Evolutionary conservation across 1,139 yeast species (phyloP).

Genomic region (Lodderomyces theae): DNA sequence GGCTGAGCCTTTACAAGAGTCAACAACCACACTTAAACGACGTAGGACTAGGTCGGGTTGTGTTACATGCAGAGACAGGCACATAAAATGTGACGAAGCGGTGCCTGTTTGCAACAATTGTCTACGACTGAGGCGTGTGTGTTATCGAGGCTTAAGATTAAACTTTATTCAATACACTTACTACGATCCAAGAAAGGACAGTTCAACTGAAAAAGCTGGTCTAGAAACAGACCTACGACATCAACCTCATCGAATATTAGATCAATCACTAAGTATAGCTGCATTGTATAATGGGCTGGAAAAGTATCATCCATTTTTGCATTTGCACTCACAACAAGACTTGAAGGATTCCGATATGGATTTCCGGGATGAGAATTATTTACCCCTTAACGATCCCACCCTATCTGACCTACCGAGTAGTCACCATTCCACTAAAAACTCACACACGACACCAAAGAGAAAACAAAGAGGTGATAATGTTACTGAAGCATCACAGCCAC

Average conservation of each 20-base stretch:
- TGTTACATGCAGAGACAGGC: constrained; percentile 47
- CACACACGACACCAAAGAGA: too few species aligned
- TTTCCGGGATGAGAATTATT: constrained; percentile 28
- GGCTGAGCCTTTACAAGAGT: neutral
- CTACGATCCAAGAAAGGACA: constrained; percentile 31
- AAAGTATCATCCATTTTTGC: constrained; percentile 33
- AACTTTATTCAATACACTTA: constrained; percentile 46
- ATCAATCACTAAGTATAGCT: constrained; percentile 44
- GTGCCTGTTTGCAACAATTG: constrained; percentile 47
- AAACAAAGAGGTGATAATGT: too few species aligned
- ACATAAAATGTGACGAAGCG: constrained; percentile 49
- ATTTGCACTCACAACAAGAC: constrained; percentile 30
- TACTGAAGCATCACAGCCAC: too few species aligned
- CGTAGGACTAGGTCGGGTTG: constrained; percentile 47
- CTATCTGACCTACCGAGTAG: constrained; percentile 1
- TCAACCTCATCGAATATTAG: constrained; percentile 25
- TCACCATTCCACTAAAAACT: too few species aligned
- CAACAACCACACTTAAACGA: constrained; percentile 20
- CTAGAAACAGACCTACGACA: too few species aligned
- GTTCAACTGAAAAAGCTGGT: neutral
- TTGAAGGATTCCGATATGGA: constrained; percentile 33
- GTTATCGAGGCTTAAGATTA: constrained; percentile 44
- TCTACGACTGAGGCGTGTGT: constrained; percentile 40
- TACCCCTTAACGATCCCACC: neutral
- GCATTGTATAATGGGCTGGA: constrained; percentile 35